Evolutionary conservation across 2,329 filamentous ascomycete species (phyloP).

Genomic region (Conoideocrella luteorostrata): DNA sequence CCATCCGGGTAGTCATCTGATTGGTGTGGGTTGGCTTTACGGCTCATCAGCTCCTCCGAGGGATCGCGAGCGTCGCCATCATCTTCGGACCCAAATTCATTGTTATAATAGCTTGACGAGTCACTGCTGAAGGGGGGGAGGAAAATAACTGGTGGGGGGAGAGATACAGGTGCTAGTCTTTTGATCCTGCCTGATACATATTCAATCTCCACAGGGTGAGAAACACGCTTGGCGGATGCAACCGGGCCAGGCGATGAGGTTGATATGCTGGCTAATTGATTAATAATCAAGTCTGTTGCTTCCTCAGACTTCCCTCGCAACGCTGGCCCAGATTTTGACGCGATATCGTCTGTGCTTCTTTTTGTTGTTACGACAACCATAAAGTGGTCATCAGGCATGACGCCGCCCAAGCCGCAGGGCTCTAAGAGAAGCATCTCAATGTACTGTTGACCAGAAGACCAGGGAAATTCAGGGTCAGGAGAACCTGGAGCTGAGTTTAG

Average conservation of each 20-base stretch:
- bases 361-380: conserved; percentile 47
- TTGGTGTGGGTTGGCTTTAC: conserved; percentile 28
- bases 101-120: conserved; percentile 26
- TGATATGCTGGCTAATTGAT: conserved; percentile 35
- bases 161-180: conserved; percentile 38
- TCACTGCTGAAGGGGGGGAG: conserved; percentile 41
- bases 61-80: conserved; percentile 24
- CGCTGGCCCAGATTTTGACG: neutral
- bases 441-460: conserved; percentile 38
- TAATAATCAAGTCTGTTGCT: conserved; percentile 34
- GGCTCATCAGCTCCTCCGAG: conserved; percentile 24
- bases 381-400: conserved; percentile 59
- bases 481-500: conserved; percentile 30
- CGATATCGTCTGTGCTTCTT: conserved; percentile 23
- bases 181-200: conserved; percentile 38
- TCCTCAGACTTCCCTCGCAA: conserved; percentile 17
- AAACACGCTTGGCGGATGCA: neutral
- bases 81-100: conserved; percentile 19
- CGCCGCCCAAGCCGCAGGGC: conserved; percentile 52
- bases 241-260: conserved; percentile 28
- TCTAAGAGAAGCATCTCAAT: conserved; percentile 37
- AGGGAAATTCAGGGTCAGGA: conserved; percentile 38
- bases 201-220: conserved; percentile 34
- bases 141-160: conserved; percentile 48
- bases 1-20: conserved; percentile 36